Conservation (phyloP, 2,329 filamentous ascomycete genomes). For the Penicillium decumbens region DNA sequence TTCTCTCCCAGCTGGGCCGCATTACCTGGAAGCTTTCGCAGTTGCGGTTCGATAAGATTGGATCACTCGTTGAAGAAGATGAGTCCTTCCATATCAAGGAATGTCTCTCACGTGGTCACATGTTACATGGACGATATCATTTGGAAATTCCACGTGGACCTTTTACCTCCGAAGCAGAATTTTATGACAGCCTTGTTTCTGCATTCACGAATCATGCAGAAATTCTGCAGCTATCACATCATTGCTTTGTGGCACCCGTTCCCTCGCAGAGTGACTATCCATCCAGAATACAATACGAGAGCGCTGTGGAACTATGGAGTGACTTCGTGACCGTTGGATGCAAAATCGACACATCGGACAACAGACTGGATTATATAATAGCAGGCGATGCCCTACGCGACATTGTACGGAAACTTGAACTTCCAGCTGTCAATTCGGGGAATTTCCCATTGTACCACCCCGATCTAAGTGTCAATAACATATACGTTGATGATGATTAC, state of each 20-base stretch:
- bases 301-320: constrained; percentile 20
- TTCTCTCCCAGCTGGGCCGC: constrained; percentile 26
- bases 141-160: constrained; percentile 19
- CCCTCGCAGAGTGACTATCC: constrained; percentile 8
- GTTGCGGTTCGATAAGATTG: constrained; percentile 26
- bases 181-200: constrained; percentile 19
- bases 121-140: constrained; percentile 16
- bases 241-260: constrained; percentile 20
- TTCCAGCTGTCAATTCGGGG: neutral
- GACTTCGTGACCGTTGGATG: constrained; percentile 22
- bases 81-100: constrained; percentile 14
- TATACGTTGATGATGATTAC: constrained; percentile 32
- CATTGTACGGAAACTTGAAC: neutral
- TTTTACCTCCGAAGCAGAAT: constrained; percentile 19
- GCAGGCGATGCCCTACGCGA: constrained; percentile 18
- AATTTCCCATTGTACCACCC: constrained; percentile 24
- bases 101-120: constrained; percentile 22
- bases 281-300: constrained; percentile 11
- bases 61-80: constrained; percentile 28
- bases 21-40: constrained; percentile 24
- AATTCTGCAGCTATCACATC: constrained; percentile 10
- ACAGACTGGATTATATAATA: constrained; percentile 26
- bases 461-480: constrained; percentile 42
- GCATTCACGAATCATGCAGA: constrained; percentile 19
- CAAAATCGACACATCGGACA: constrained; percentile 22